A percentile compares a stretch with the other conserved stretches of the same genome.
These are phyloP conservation scores for Rauvolfia tetraphylla DNA, from an alignment of 257 asterid species.

Conservation along the genomic window DNA sequence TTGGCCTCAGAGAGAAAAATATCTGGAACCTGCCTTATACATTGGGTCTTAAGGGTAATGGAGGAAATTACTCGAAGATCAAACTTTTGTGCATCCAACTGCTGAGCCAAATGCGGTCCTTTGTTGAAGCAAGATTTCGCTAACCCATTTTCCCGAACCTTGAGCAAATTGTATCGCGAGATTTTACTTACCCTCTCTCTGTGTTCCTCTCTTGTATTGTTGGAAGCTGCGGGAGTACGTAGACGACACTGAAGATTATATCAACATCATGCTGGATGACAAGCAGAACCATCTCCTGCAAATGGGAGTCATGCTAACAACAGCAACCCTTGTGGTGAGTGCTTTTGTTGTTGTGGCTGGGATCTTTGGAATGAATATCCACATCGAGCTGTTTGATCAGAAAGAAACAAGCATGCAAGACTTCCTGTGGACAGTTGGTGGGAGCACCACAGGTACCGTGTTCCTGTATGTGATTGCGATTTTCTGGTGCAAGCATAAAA, in stretches of 20 bases:
- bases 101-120: not conserved
- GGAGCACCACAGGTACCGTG: slow-evolving; percentile 43
- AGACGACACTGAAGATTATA: slow-evolving; percentile 86
- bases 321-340: slow-evolving; percentile 68
- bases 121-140: not conserved
- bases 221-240: slow-evolving; percentile 77
- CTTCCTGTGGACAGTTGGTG: slow-evolving; percentile 62
- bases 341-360: slow-evolving; percentile 69
- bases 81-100: not conserved
- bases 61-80: not conserved
- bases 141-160: not conserved
- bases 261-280: slow-evolving; percentile 87
- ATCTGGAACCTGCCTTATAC: not conserved
- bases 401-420: slow-evolving; percentile 37
- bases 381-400: slow-evolving; percentile 36
- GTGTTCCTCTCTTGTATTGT: not conserved
- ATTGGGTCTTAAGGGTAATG: too few relatives aligned
- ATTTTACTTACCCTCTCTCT: slow-evolving; percentile 7
- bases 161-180: not conserved
- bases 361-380: slow-evolving; percentile 68
- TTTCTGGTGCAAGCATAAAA: slow-evolving; percentile 60
- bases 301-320: slow-evolving; percentile 71
- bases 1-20: not conserved
- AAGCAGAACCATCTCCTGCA: slow-evolving; percentile 84
- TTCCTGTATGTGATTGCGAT: slow-evolving; percentile 49